Base-by-base conservation (phyloP, 108 stramenopile genomes). In the Thalassiosira profunda region DNA sequence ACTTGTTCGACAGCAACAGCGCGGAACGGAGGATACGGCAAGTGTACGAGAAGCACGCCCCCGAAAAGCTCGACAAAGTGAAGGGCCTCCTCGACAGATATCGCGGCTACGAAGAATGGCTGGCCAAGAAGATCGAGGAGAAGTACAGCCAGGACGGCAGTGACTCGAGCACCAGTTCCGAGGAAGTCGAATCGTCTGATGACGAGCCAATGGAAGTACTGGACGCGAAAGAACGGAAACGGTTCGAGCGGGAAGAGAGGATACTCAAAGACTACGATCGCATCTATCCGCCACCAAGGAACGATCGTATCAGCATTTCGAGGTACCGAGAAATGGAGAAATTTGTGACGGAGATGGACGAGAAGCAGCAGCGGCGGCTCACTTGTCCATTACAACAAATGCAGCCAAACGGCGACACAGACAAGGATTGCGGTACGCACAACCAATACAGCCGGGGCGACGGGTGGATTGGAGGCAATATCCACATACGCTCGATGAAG, bases 21-120 rank as follows among this genome's bases (percentile, higher is more conserved):
- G 72, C 78, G 12, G 65, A 71, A 26, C 24, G 60, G 31, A 60
- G 60, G 36, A 78, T 85, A 11, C 35, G 54, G 1, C 42, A 35
- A 0, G 78, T 87, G 1, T 85, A 85, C 72, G 26, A 38, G 40
- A 77, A 57, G 20, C 73, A 79, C 38, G 82, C 83, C 8, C 87
- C 87, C 3, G 72, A 82, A 31, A 88, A 88, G 61, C 63, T 88
- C 10, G 7, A 55, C 15, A 76, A 75, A 30, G 67, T 88, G 21
- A 67, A 72, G 55, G 62, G 55, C 4, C 47, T 86, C 45, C 33
- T 88, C 21, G 34, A 54, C 21, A 84, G 74, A 57, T 88, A 82
- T 47, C 57, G 72, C n/a, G 87, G 87, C 11, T 66, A 82, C 36
- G 87, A 86, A 63, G 74, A 75, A 35, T 86, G 84, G 81, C 59